Base-by-base conservation (phyloP, 169 alveolate genomes). In the Eimeria praecox region DNA sequence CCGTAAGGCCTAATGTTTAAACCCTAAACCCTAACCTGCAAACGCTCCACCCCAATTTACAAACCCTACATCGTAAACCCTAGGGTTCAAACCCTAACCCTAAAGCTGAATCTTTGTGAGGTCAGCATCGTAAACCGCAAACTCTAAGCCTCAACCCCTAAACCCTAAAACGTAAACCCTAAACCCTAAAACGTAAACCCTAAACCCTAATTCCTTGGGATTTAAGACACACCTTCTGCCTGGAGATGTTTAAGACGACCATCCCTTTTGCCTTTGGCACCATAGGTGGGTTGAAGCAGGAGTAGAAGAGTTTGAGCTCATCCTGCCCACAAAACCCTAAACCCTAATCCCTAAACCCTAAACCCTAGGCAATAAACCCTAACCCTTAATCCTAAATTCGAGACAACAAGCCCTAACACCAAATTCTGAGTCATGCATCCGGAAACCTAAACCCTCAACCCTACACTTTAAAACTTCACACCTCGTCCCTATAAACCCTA, bases 201-300 rank as follows among this genome's bases (percentile, higher is more conserved):
- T 44, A 12, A 42, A 35, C 46, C 56, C 86, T 75, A 30, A 46
- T 18, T 54, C 56, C 42, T n/a, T 22, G 24, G 30, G 42, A 40
- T 33, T 12, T 16, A 42, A n/a, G 78, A 27, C 80, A 20, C 59
- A 75, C 95, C 66, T 90, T 82, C 38, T 54, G 62, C 62, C 95
- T 33, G 46, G 95, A 90, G 78, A 90, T 75, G 42, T 90, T 90
- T 49, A 90, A 30, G 18, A 90, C 90, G 33, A 90, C 95, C 95
- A 90, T 90, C n/a, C 95, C 95, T 27, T 90, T 90, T 49, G 95
- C 95, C 46, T 90, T 90, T 73, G 95, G 95, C n/a, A 90, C 89
- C 95, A 90, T 90, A 9, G 66, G 69, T 9, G 95, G 95, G 42
- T 82, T 69, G n/a, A 69, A 75, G 30, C 82, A 69, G 59, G 82